Base-by-base conservation (phyloP, 768 basidiomycete species). In the Suillus americanus region DNA sequence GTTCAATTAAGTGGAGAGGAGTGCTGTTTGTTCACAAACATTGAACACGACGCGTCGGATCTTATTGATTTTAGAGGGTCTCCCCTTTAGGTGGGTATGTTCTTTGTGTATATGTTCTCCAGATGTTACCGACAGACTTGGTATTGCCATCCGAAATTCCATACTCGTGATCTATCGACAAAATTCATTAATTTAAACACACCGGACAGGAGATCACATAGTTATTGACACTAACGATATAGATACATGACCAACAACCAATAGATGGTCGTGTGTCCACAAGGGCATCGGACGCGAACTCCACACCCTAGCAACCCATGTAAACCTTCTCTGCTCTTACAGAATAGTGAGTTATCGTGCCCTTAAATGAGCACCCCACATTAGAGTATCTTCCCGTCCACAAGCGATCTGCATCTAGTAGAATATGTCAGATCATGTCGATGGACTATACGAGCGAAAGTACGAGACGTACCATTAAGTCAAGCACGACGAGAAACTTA, bases 401-500 rank as follows among this genome's bases (percentile, higher is more conserved):
- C 86, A 20, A 99, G 83, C 0, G 92, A 90, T 13, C 25, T 95
- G 72, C 65, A 68, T 63, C 37, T 59, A 28, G 50, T 3, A 10
- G 3, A 41, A 41, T 25, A 25, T 28, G 25, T 28, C 56, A 40
- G 16, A 28, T 40, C 6, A 16, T 37, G 14, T 28, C 23, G 20
- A 40, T 7, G 16, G 23, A 3, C 10, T 10, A 13, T 28, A 7
- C 5, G 10, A 18, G 2, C 14, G 12, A 54, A 40, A 18, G 57
- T 41, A 6, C 12, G 10, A 37, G 25, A 74, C 86, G 56, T 65
- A 92, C 95, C 95, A 99, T 96, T 67, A 99, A 81, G 78, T 99
- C 95, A 23, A 98, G 79, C 0, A 89, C 94, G 28, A 97, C 95
- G 28, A 99, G 85, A 64, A 91, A 84, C 7, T 94, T 94, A 4